A percentile compares a stretch with the other conserved stretches of the same genome.
These are phyloP conservation scores for Ophiostoma quercus DNA, from an alignment of 2,329 filamentous ascomycete species.

Conservation along the genomic window DNA sequence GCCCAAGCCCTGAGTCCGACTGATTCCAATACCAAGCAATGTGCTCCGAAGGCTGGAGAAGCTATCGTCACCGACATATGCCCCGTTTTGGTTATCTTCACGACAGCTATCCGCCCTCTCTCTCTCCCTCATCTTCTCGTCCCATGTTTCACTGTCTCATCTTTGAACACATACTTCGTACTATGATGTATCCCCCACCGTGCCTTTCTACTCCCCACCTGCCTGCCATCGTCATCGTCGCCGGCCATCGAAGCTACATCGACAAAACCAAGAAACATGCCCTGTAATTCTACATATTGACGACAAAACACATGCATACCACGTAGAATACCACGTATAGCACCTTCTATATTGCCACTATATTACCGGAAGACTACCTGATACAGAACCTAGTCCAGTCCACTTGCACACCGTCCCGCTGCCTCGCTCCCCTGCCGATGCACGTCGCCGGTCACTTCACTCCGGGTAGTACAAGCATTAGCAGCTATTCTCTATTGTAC, in stretches of 20 bases:
- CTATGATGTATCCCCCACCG: not conserved
- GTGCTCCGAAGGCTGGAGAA: not conserved
- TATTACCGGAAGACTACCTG: not conserved
- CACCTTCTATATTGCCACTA: not conserved
- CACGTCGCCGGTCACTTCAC: conserved; percentile 3
- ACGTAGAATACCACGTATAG: conserved; percentile 9
- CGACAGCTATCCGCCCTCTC: not conserved
- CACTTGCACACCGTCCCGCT: conserved; percentile 7
- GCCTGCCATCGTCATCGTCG: not conserved
- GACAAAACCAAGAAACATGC: not conserved
- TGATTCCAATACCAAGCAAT: not conserved
- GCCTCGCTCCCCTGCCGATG: conserved; percentile 6
- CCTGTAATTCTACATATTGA: not conserved
- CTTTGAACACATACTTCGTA: not conserved
- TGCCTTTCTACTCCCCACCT: not conserved
- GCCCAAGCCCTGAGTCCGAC: not conserved
- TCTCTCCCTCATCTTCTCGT: not conserved
- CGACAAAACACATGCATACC: not conserved
- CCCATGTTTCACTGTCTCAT: not conserved
- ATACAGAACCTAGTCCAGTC: not conserved
- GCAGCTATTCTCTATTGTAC: not conserved
- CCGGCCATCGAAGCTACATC: not conserved
- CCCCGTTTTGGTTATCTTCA: not conserved
- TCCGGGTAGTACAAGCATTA: not conserved
- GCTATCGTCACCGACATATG: not conserved